A percentile compares a stretch with the other conserved stretches of the same genome.
These are phyloP conservation scores for Draba incana DNA, from an alignment of 345 rosid species.

Conservation along the genomic window DNA sequence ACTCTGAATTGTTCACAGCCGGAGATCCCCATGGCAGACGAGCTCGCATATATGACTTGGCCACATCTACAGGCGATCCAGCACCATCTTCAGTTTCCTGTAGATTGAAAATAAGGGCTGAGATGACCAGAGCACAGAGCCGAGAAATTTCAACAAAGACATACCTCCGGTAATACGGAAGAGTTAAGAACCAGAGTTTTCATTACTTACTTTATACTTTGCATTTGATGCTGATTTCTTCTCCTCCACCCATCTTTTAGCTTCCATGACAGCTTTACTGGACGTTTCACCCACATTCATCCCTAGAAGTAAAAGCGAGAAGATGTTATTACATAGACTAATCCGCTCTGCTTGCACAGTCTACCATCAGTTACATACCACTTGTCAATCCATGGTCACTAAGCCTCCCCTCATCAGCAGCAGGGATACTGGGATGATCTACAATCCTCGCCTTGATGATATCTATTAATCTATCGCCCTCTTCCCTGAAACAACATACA, in stretches of 20 bases:
- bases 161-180: conserved; percentile 45
- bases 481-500: conserved; percentile 69
- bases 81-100: conserved; percentile 57
- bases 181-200: conserved; percentile 44
- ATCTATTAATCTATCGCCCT: conserved; percentile 61
- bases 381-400: conserved; percentile 38
- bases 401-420: conserved; percentile 38
- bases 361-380: conserved; percentile 47
- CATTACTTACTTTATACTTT: conserved; percentile 54
- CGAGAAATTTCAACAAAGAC: conserved; percentile 37
- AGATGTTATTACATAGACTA: conserved; percentile 31
- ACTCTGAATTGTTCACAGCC: conserved; percentile 43
- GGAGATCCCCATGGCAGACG: conserved; percentile 85
- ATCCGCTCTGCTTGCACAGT: conserved; percentile 21
- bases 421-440: conserved; percentile 40
- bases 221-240: conserved; percentile 68
- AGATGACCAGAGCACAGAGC: conserved; percentile 16
- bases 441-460: conserved; percentile 78
- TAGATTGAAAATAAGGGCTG: conserved; percentile 23
- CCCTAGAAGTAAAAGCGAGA: conserved; percentile 46
- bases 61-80: conserved; percentile 81
- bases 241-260: conserved; percentile 77
- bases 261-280: conserved; percentile 65
- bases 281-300: conserved; percentile 50
- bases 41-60: conserved; percentile 76